phyloP scores from a whole-genome alignment of 176 grass and related monocot species.

The Musa itinerans region DNA sequence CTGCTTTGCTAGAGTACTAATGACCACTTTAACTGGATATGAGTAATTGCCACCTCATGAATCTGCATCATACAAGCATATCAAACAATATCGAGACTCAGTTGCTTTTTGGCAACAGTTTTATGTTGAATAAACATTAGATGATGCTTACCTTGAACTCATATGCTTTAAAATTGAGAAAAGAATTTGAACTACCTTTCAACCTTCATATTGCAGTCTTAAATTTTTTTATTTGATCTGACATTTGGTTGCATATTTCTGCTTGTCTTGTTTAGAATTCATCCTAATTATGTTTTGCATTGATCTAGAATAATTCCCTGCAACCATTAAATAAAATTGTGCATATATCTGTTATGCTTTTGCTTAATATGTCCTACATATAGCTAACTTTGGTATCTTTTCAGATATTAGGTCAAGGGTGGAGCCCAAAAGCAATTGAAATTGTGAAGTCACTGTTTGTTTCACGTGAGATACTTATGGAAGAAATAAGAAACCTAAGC shows the following conservation, averaged over 20 bases:
- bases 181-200: neutral
- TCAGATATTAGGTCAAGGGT: conserved; percentile 41
- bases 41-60: neutral
- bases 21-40: neutral
- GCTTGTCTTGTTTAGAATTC: neutral
- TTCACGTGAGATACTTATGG: conserved; percentile 66
- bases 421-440: conserved; percentile 43
- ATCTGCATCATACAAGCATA: neutral
- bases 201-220: neutral
- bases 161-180: neutral
- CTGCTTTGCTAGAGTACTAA: neutral
- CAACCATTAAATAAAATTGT: neutral
- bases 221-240: neutral
- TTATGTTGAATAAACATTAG: neutral
- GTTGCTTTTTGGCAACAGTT: neutral
- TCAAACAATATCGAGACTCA: neutral
- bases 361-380: neutral
- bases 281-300: no score
- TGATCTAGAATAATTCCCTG: neutral
- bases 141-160: neutral
- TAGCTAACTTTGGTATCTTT: conserved; percentile 19
- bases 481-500: conserved; percentile 62
- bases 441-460: conserved; percentile 54
- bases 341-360: neutral
- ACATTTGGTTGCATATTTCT: neutral